Evolutionary conservation across 176 grass and related monocot genomes (phyloP).

Genomic region (Triticum dicoccoides): DNA sequence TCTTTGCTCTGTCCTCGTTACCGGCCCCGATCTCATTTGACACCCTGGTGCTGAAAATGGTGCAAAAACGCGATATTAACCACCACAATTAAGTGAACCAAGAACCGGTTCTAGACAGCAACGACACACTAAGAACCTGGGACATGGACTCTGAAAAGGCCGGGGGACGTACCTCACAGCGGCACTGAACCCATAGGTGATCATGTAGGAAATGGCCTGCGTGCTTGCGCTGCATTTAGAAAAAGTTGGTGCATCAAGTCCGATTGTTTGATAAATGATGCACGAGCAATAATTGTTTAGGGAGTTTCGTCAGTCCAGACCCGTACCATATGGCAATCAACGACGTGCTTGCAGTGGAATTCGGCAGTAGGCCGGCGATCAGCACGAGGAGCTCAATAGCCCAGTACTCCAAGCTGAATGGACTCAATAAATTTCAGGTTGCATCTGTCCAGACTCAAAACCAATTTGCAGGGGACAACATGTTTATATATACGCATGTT

Average conservation of each 20-base stretch:
- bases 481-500: too few species aligned
- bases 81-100: too few species aligned
- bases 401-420: slow-evolving; percentile 77
- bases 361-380: slow-evolving; percentile 69
- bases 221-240: slow-evolving; percentile 53
- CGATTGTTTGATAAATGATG: too few species aligned
- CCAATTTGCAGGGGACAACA: too few species aligned
- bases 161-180: slow-evolving; percentile 47
- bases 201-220: slow-evolving; percentile 70
- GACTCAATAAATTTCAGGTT: neutral
- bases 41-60: slow-evolving; percentile 60
- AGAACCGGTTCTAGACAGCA: too few species aligned
- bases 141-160: too few species aligned
- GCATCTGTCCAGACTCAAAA: neutral
- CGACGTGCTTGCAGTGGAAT: slow-evolving; percentile 79
- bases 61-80: neutral
- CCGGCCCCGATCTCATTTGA: slow-evolving; percentile 84
- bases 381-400: slow-evolving; percentile 86
- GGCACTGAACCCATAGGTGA: slow-evolving; percentile 86
- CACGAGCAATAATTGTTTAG: too few species aligned
- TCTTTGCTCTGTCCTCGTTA: slow-evolving; percentile 58
- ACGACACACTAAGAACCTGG: neutral
- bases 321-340: slow-evolving; percentile 86
- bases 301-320: too few species aligned
- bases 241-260: neutral